These are phyloP conservation scores for Tolypocladium sp. DNA, from an alignment of 2,329 filamentous ascomycete species.

Conservation along the genomic window DNA sequence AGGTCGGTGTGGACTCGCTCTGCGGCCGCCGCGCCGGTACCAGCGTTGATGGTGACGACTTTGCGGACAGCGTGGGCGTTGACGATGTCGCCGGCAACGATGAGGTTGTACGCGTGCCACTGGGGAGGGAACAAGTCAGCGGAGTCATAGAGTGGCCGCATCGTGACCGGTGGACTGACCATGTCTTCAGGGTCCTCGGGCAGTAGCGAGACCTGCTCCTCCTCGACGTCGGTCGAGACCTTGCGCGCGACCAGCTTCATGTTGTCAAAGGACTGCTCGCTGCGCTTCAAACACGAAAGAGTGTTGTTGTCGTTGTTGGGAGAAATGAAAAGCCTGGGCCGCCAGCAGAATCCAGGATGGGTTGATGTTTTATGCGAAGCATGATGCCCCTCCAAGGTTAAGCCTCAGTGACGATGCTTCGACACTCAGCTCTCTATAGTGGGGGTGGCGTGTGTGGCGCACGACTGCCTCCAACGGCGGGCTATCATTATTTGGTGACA, in stretches of 20 bases:
- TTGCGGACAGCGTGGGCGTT: slow-evolving; percentile 48
- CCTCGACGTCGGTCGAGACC: slow-evolving; percentile 26
- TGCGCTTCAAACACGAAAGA: not conserved
- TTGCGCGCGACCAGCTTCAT: slow-evolving; percentile 33
- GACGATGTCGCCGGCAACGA: slow-evolving; percentile 42
- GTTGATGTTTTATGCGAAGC: not conserved
- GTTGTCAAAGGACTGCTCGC: not conserved
- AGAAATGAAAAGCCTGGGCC: not conserved
- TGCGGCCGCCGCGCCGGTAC: slow-evolving; percentile 36
- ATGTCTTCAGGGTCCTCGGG: slow-evolving; percentile 38
- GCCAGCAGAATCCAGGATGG: not conserved
- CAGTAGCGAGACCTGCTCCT: slow-evolving; percentile 30
- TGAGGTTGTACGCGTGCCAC: slow-evolving; percentile 56
- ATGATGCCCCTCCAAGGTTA: not conserved
- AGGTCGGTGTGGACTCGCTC: slow-evolving; percentile 49
- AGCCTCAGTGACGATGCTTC: not conserved
- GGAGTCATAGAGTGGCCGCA: not conserved
- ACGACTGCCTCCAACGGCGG: not conserved
- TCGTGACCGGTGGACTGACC: slow-evolving; percentile 18
- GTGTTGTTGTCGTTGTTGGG: not conserved
- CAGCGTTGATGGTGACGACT: slow-evolving; percentile 38
- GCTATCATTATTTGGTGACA: not conserved
- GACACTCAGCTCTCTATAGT: not conserved
- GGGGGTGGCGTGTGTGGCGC: slow-evolving; percentile 1
- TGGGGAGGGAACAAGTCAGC: slow-evolving; percentile 10